Percentiles rank a stretch among this genome's conserved stretches.
Evolutionary conservation across 306 rosid species (phyloP).

Genomic region (Potentilla sterilis): DNA sequence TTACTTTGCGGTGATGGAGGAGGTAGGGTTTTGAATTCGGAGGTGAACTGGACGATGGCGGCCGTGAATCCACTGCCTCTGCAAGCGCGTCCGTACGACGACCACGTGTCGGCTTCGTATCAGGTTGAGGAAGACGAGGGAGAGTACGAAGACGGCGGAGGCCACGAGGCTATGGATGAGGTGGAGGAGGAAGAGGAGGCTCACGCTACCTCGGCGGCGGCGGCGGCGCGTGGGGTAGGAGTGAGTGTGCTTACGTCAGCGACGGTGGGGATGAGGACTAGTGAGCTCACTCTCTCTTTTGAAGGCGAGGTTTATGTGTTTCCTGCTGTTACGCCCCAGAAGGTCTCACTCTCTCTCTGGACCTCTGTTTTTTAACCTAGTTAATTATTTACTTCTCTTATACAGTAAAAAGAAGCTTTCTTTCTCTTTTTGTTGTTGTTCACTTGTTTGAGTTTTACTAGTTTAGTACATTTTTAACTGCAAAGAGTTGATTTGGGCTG

Average conservation of each 20-base stretch:
- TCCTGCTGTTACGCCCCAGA: conserved; percentile 81
- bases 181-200: conserved; percentile 60
- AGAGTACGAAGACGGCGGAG: conserved; percentile 49
- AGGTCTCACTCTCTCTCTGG: conserved; percentile 38
- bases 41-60: conserved; percentile 56
- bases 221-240: conserved; percentile 33
- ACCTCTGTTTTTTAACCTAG: too few relatives aligned
- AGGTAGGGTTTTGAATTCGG: conserved; percentile 48
- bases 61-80: conserved; percentile 68
- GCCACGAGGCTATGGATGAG: conserved; percentile 50
- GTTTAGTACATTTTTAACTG: neutral
- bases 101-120: conserved; percentile 27
- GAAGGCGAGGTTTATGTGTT: conserved; percentile 97
- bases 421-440: neutral
- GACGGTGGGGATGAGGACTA: conserved; percentile 57
- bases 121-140: conserved; percentile 46
- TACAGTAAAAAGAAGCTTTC: neutral
- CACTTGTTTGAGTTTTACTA: neutral
- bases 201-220: conserved; percentile 41
- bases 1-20: conserved; percentile 21
- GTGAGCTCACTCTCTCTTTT: conserved; percentile 95
- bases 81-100: conserved; percentile 59
- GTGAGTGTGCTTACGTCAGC: conserved; percentile 8
- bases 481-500: neutral
- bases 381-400: neutral